Evolutionary conservation across 176 grass and related monocot species (phyloP), one percentile per base, ranked within the genome.

Genomic region (Oryza longistaminata): DNA sequence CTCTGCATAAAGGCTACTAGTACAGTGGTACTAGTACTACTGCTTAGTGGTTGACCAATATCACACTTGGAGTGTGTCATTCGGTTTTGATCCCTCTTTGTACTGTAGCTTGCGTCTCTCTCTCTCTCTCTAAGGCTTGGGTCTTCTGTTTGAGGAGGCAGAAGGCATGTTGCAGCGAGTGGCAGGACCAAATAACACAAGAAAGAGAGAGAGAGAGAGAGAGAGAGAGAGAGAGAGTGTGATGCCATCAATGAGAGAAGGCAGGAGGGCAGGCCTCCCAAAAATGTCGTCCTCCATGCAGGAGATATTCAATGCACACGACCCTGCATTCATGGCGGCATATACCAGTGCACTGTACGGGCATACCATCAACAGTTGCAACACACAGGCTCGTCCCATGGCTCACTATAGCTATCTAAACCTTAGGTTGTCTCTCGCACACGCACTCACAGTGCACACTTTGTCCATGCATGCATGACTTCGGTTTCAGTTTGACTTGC

Each of bases 261-360:
- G 83, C 82, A 44, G 14, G 14, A 29, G 3, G 8, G 69, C 68
- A 74, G 81, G 52, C 17, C 85, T 89, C 81, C 81, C 81, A 83
- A 82, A 90, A 90, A 89, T 92, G 88, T 61, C 91, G 85, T 92
- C 53, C 53, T 83, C 71, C 58, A 8, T 89, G 80, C 87, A 82
- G 88, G 81, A 79, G 70, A 53, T 45, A 85, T 83, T 90, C 40
- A 90, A 66, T 84, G 81, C 85, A 62, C 64, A 62, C 64, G 78
- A 69, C 80, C 81, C 81, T 80, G 40, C 82, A 81, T 88, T 88
- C 46, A 85, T 85, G 75, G 77, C 77, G 10, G 19, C 13, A 64
- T 58, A 29, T 37, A 61, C 16, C 0, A 14, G 13, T 58, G 53
- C 53, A 58, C 53, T 22, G 72, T 77, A 82, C 77, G 35, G 50